These are phyloP conservation scores for Nemophila menziesii DNA, from an alignment of 257 asterid species.

Conservation along the genomic window DNA sequence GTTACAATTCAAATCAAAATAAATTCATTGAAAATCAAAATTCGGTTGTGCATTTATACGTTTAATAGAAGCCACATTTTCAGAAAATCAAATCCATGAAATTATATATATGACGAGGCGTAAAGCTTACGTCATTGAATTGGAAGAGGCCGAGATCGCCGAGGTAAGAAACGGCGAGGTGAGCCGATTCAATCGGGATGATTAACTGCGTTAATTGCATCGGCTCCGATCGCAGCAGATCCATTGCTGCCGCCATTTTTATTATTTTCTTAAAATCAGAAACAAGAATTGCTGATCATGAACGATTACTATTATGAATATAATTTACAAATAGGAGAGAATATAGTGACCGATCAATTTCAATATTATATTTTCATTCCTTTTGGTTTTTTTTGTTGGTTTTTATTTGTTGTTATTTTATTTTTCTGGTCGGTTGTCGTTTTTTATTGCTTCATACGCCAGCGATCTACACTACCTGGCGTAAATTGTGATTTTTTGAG, in stretches of 20 bases:
- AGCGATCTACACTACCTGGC: background rate
- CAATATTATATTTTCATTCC: too few species aligned
- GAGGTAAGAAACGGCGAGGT: constrained; percentile 41
- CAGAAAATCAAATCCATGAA: background rate
- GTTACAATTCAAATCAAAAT: background rate
- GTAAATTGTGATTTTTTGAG: background rate
- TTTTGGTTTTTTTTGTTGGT: background rate
- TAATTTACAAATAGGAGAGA: background rate
- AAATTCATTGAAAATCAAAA: background rate
- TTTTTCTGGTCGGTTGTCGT: background rate
- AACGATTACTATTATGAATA: background rate
- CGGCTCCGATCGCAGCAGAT: constrained; percentile 55
- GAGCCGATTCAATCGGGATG: constrained; percentile 48
- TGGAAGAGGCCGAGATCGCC: constrained; percentile 55
- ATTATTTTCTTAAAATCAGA: background rate
- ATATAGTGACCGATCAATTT: background rate
- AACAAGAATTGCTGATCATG: background rate
- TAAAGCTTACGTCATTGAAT: constrained; percentile 47
- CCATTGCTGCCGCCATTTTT: constrained; percentile 33
- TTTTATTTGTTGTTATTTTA: too few species aligned
- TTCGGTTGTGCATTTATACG: too few species aligned
- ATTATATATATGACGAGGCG: constrained; percentile 2
- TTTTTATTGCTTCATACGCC: background rate
- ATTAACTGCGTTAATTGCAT: constrained; percentile 57
- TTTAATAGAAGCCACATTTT: too few species aligned